Base-by-base conservation (phyloP, 129 eudicot species). In the Tagetes erecta region DNA sequence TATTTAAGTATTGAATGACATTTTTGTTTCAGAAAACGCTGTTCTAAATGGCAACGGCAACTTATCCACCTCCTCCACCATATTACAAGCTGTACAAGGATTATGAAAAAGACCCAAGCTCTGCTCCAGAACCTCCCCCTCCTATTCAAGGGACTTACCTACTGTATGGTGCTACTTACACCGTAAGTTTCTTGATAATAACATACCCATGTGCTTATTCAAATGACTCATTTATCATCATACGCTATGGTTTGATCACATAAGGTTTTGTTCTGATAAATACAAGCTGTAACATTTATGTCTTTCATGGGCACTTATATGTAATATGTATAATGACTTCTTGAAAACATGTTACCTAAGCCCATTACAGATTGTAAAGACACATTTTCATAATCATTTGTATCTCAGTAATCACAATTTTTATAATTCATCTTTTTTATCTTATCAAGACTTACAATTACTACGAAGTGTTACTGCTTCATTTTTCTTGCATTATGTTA, bases 11-110 rank as follows among this genome's bases (percentile, higher is more conserved):
- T 72, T 44, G 9, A 73, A 44, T 8, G 58, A 20, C 36, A 73
- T 59, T 73, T 31, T 34, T 58, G 67, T 59, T 73, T 33, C 77
- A 73, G 77, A 31, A 73, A 73, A 63, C n/a, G 5, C 46, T 40
- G 35, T 11, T n/a, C 51, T 79, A 79, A 64, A 92, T 92, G 96
- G 90, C 98, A 55, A 92, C 98, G 31, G 94, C 98, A 52, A 77
- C 98, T 7, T 89, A 82, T 74, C 98, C 98, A 33, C 98, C 98
- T 31, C 95, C 97, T 6, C 96, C 96, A 57, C 98, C 96, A 7
- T 89, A 64, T 76, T 89, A 92, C 88, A 89, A 74, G 79, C 90
- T 92, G 39, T 92, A 92, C 92, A 89, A 83, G 75, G 87, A 89
- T 51, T 89, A 92, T 65, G 69, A 71, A 41, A 67, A 82, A 64